phyloP scores from a whole-genome alignment of 2,329 filamentous ascomycete species.

The Verticillium longisporum region DNA sequence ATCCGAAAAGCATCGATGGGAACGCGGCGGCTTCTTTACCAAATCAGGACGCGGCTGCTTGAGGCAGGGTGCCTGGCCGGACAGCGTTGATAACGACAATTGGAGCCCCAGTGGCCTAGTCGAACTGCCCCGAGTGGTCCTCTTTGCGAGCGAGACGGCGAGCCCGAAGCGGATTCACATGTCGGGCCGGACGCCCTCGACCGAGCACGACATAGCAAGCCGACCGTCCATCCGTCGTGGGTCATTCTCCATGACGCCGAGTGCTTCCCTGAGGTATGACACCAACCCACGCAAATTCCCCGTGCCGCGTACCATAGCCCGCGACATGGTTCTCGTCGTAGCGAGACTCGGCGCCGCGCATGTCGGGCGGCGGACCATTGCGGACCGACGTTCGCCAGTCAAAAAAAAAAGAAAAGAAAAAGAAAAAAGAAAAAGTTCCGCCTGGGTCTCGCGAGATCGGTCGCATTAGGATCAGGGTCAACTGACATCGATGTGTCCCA shows the following conservation, averaged over 20 bases:
- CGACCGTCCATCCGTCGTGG: background rate
- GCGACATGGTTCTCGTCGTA: background rate
- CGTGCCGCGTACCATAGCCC: background rate
- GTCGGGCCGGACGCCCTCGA: background rate
- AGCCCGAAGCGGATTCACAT: background rate
- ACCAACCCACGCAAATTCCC: slow-evolving; percentile 1
- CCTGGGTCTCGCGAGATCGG: background rate
- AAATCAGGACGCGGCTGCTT: background rate
- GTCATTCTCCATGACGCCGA: background rate
- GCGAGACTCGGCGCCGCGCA: background rate
- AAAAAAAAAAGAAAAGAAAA: background rate
- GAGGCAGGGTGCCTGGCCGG: background rate
- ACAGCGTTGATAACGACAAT: background rate
- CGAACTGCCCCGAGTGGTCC: background rate
- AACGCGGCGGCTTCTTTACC: background rate
- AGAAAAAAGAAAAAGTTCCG: background rate
- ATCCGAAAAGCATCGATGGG: background rate
- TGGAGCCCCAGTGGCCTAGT: background rate
- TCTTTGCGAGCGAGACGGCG: background rate
- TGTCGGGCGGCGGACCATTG: background rate
- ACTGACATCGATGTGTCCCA: background rate
- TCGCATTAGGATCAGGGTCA: background rate
- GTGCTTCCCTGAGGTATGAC: background rate
- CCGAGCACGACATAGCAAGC: background rate
- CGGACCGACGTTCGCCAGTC: background rate